Conservation (phyloP, 2,329 filamentous ascomycete genomes). For the Ophiostoma himal-ulmi region DNA sequence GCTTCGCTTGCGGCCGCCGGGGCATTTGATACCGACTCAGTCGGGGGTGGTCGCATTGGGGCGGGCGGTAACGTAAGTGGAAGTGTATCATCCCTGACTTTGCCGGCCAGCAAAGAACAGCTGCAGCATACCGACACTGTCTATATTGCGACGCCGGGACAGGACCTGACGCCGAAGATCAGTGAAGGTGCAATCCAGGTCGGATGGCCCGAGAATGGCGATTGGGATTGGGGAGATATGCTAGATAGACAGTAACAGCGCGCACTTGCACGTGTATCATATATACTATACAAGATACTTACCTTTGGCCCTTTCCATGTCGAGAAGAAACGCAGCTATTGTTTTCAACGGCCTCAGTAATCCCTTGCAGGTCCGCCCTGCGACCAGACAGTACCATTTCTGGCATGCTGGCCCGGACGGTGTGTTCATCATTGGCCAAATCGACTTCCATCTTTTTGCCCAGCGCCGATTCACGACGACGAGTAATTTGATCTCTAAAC, state of each 20-base stretch:
- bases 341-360: background rate
- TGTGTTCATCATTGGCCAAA: background rate
- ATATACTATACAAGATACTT: background rate
- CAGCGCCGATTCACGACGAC: background rate
- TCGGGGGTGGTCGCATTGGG: background rate
- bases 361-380: background rate
- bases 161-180: background rate
- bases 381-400: background rate
- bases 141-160: background rate
- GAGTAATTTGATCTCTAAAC: background rate
- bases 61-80: background rate
- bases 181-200: background rate
- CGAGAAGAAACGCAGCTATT: background rate
- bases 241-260: background rate
- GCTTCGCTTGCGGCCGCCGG: background rate
- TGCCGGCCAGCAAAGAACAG: background rate
- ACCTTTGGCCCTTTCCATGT: background rate
- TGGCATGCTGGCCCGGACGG: slow-evolving; percentile 3
- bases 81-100: background rate
- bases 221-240: slow-evolving; percentile 19
- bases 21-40: slow-evolving; percentile 5
- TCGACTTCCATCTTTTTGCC: no score
- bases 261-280: background rate
- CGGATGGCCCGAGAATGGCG: slow-evolving; percentile 12
- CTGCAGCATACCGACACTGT: background rate